Base-by-base conservation (phyloP, 2,329 filamentous ascomycete genomes). In the Alternaria longipes region DNA sequence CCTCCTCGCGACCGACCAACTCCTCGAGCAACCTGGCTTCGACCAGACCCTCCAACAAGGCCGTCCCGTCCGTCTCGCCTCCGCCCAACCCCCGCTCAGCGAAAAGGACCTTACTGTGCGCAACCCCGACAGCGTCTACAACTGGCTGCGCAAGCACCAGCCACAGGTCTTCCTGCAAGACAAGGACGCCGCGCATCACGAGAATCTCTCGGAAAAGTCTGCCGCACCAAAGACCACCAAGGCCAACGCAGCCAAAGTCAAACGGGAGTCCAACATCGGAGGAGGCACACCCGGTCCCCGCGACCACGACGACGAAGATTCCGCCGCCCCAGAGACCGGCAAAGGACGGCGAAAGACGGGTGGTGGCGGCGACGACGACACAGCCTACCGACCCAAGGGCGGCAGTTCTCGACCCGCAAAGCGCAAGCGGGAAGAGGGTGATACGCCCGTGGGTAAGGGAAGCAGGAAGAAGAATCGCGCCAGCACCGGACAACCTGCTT, bases 111-210 rank as follows among this genome's bases (percentile, higher is more conserved):
- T 84, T 44, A 84, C 88, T 56, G 79, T 93, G 24, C 87, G 87
- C 53, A 98, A 98, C 76, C 93, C 94, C 0, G 91, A 93, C 42
- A 96, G 92, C 60, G 94, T 97, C 3, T 96, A 97, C 81, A 97
- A 96, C 78, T 99, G 95, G 95, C 86, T 99, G 12, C 87, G 92
- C 64, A 89, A 92, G 74, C 86, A 97, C 78, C 90, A 92, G 60
- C 91, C 93, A 3, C 90, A 94, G 77, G 89, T 93, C 50, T 94
- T 97, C 81, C 81, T 96, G 20, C 91, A 97, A 76, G 91, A 93
- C 71, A 87, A 89, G 67, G 82, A 82, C 61, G 70, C 70, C 7
- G 63, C 63, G 9, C 74, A 78, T 54, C 78, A 75, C 54, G 79
- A 82, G 53, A 79, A 79, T 59, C 36, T 73, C 46, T 74, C 77